Conservation (phyloP, 441 rosid species). For the Populus hybrid region DNA sequence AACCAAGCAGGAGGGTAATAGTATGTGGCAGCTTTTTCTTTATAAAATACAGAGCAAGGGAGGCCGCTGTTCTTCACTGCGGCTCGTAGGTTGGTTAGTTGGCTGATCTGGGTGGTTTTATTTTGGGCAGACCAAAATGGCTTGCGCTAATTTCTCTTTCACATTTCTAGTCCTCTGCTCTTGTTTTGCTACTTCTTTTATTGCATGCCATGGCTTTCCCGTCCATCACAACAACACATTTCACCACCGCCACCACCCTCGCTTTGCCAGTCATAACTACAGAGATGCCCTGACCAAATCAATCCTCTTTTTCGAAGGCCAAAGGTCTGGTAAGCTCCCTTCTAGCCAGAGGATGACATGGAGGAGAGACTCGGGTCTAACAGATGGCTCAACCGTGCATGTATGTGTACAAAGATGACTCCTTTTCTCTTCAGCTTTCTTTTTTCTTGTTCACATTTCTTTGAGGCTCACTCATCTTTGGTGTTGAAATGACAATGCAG, state of each 20-base stretch:
- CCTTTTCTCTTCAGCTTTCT: not conserved
- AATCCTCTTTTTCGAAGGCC: slow-evolving; percentile 93
- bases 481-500: slow-evolving; percentile 36
- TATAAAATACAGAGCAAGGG: slow-evolving; percentile 48
- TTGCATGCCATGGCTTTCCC: slow-evolving; percentile 47
- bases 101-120: slow-evolving; percentile 29
- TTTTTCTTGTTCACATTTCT: not conserved
- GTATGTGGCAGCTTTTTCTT: slow-evolving; percentile 34
- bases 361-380: slow-evolving; percentile 71
- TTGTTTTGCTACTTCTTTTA: slow-evolving; percentile 26
- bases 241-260: slow-evolving; percentile 48
- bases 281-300: slow-evolving; percentile 87
- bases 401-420: slow-evolving; percentile 18
- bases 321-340: slow-evolving; percentile 83
- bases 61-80: slow-evolving; percentile 35
- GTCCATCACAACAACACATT: slow-evolving; percentile 15
- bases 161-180: slow-evolving; percentile 25
- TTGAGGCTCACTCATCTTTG: slow-evolving; percentile 11
- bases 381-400: slow-evolving; percentile 70
- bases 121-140: slow-evolving; percentile 30
- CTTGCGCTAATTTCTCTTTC: slow-evolving; percentile 23
- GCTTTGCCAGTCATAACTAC: slow-evolving; percentile 56
- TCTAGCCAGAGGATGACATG: slow-evolving; percentile 63
- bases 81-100: slow-evolving; percentile 38
- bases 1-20: slow-evolving; percentile 24